Base-by-base conservation (phyloP, 2,329 filamentous ascomycete genomes). In the Verticillium zaregamsianum region DNA sequence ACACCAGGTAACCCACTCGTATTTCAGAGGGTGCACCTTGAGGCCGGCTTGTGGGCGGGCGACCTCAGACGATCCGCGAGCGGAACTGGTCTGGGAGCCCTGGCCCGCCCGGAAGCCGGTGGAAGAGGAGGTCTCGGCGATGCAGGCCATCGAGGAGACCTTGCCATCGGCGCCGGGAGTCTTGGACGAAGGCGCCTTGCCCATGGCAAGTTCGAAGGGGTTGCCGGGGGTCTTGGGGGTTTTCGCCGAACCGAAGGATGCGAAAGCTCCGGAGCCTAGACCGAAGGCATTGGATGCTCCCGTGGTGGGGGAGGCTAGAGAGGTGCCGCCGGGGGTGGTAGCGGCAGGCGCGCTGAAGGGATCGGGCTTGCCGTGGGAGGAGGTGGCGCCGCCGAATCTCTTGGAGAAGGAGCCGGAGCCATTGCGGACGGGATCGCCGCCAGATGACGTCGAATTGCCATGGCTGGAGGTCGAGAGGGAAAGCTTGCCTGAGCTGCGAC, bases 1-100 rank as follows among this genome's bases (percentile, higher is more conserved):
- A 78, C 96, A 99, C 93, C 95, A 98, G 74, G 98, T 92, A 37
- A 96, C 89, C 95, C 95, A 99, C 66, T 88, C 89, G 75, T 92
- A 89, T 77, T 91, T 93, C 69, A 98, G 82, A 25, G 63, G 64
- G 58, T 66, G 63, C 20, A 32, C 31, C 45, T 37, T 49, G 28
- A 25, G 40, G 40, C 58, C 63, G 85, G 83, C 66, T 78, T 77
- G 60, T 60, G 31, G 40, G 17, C 59, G 37, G 17, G 37, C 40
- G 28, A 70, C 55, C 61, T 65, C 64, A 23, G 63, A 63, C 31
- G 63, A 66, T 52, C 59, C 63, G 37, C 64, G 61, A 37, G 63
- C 56, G 49, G 64, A 66, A 40, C 25, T 58, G 12, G 64, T 59
- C 54, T 65, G 64, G 37, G 64, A 66, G 23, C 57, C 63, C 23